Percentiles rank a stretch among this genome's conserved stretches.
phyloP scores from a whole-genome alignment of 768 basidiomycete genomes.

The Omphalotus guepiniiformis region DNA sequence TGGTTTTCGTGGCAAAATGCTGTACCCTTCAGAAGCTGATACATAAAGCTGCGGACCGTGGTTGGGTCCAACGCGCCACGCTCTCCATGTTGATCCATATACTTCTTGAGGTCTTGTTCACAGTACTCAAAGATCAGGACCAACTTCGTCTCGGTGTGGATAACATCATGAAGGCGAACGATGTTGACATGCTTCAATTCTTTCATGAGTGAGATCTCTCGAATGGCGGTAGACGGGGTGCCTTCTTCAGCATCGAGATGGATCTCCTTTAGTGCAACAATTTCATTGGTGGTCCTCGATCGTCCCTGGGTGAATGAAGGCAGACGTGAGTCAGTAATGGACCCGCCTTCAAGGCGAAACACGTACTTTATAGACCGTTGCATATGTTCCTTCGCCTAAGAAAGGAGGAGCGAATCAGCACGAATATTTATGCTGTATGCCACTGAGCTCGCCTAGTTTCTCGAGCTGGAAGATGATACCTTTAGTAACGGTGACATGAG shows the following conservation, averaged over 20 bases:
- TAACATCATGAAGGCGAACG: conserved; percentile 96
- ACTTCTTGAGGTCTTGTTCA: conserved; percentile 97
- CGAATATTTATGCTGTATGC: neutral
- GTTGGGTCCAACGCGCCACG: conserved; percentile 88
- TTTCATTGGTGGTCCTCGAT: conserved; percentile 96
- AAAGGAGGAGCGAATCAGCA: conserved; percentile 37
- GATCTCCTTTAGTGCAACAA: conserved; percentile 98
- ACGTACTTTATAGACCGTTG: conserved; percentile 92
- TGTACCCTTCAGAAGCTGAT: conserved; percentile 93
- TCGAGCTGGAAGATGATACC: conserved; percentile 53
- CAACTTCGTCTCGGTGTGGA: conserved; percentile 97
- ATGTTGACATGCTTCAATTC: conserved; percentile 99
- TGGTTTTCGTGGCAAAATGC: conserved; percentile 99
- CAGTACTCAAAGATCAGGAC: conserved; percentile 98
- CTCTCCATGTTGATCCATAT: conserved; percentile 98
- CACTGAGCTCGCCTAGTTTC: conserved; percentile 63
- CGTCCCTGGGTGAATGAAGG: conserved; percentile 57
- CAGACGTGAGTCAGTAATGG: conserved; percentile 3
- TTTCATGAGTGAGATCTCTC: conserved; percentile 99
- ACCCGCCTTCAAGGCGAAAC: neutral
- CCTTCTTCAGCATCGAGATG: conserved; percentile 99
- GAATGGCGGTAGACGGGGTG: conserved; percentile 96
- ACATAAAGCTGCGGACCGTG: conserved; percentile 96
- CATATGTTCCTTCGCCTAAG: conserved; percentile 91
- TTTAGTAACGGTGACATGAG: neutral